A percentile compares a stretch with the other conserved stretches of the same genome.
Evolutionary conservation across 2,329 filamentous ascomycete genomes (phyloP).

Genomic region (Aspergillus tamarii): DNA sequence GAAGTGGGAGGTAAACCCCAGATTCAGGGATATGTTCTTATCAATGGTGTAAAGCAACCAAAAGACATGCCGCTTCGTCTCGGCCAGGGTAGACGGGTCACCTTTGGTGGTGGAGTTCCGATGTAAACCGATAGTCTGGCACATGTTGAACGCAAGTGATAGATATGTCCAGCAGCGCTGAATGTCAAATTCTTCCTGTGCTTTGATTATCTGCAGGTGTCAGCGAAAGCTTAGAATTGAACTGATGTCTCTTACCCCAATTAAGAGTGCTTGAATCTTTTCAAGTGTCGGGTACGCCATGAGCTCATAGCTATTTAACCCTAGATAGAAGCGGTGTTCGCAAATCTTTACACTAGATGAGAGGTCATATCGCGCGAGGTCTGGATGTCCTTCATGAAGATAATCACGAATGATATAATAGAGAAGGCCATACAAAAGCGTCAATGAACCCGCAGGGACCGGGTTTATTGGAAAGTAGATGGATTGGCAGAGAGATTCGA

Average conservation of each 20-base stretch:
- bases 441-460: slow-evolving; percentile 23
- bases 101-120: slow-evolving; percentile 19
- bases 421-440: slow-evolving; percentile 28
- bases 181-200: slow-evolving; percentile 31
- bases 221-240: not conserved
- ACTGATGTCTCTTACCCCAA: slow-evolving; percentile 19
- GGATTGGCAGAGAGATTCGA: slow-evolving; percentile 26
- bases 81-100: slow-evolving; percentile 18
- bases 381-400: slow-evolving; percentile 23
- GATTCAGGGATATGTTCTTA: slow-evolving; percentile 30
- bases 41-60: slow-evolving; percentile 32
- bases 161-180: slow-evolving; percentile 31
- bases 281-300: slow-evolving; percentile 26
- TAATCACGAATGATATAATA: slow-evolving; percentile 32
- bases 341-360: slow-evolving; percentile 19
- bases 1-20: slow-evolving; percentile 29
- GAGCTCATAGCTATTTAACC: slow-evolving; percentile 24
- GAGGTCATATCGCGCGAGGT: slow-evolving; percentile 22
- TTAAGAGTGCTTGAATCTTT: slow-evolving; percentile 27
- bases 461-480: slow-evolving; percentile 29
- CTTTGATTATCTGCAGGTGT: slow-evolving; percentile 25
- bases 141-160: slow-evolving; percentile 30
- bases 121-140: slow-evolving; percentile 26
- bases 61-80: slow-evolving; percentile 29
- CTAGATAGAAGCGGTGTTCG: slow-evolving; percentile 20